phyloP scores from a whole-genome alignment of 2,329 filamentous ascomycete species.

The Nigrospora osmanthi region DNA sequence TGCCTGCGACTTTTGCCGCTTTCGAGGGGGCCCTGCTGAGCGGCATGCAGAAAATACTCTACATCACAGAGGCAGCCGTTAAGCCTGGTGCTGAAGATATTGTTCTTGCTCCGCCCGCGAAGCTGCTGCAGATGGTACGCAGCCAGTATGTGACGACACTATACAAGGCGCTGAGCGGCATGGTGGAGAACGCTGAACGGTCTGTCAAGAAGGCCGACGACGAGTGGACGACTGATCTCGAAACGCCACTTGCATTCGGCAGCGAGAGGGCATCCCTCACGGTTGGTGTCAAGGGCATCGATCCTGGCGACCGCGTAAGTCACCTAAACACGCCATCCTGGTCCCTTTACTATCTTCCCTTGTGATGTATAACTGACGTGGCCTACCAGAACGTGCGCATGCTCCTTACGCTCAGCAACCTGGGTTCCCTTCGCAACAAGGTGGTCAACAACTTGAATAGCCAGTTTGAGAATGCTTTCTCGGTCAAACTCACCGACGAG shows the following conservation, averaged over 20 bases:
- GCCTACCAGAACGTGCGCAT: constrained; percentile 71
- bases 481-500: constrained; percentile 89
- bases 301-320: constrained; percentile 50
- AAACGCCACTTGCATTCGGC: constrained; percentile 26
- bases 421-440: constrained; percentile 73
- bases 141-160: constrained; percentile 89
- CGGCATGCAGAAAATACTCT: constrained; percentile 92
- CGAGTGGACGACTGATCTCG: constrained; percentile 46
- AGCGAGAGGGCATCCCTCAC: constrained; percentile 25
- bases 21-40: constrained; percentile 77
- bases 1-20: constrained; percentile 78
- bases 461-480: constrained; percentile 90
- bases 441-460: constrained; percentile 83
- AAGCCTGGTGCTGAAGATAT: constrained; percentile 70
- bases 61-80: constrained; percentile 76
- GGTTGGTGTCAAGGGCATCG: constrained; percentile 38
- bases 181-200: constrained; percentile 93
- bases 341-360: neutral
- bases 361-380: constrained; percentile 15
- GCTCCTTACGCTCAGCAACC: constrained; percentile 87
- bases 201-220: constrained; percentile 57
- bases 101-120: constrained; percentile 75
- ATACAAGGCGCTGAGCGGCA: constrained; percentile 88
- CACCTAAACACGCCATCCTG: neutral
- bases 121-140: constrained; percentile 83